Percentiles rank a stretch among this genome's conserved stretches.
Evolutionary conservation across 2,329 filamentous ascomycete species (phyloP).

Genomic region (Colletotrichum lentis): DNA sequence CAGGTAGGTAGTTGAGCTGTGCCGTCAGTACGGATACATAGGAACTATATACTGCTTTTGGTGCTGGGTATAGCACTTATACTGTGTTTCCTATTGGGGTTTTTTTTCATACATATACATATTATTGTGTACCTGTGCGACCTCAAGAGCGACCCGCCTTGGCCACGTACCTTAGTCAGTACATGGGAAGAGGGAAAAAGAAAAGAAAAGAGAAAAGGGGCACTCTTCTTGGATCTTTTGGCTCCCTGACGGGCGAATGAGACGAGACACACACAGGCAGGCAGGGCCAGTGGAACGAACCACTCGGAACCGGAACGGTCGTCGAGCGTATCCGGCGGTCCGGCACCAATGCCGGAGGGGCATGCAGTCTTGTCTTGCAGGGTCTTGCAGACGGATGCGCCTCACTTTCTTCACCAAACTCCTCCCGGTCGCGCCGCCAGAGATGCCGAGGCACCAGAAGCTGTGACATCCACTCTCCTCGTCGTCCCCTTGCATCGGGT

Average conservation of each 20-base stretch:
- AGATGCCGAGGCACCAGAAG: constrained; percentile 24
- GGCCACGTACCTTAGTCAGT: no score
- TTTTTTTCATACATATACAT: no score
- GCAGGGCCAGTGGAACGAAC: background rate
- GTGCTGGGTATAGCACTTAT: no score
- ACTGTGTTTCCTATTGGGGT: no score
- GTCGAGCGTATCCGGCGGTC: background rate
- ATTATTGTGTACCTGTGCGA: no score
- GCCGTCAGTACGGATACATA: no score
- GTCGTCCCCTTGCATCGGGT: background rate
- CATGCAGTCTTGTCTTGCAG: no score
- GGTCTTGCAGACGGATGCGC: background rate
- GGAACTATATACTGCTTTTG: no score
- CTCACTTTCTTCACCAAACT: background rate
- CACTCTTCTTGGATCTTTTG: background rate
- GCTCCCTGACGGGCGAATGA: background rate
- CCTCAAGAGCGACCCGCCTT: no score
- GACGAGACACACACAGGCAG: background rate
- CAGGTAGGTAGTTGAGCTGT: no score
- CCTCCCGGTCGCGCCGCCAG: background rate
- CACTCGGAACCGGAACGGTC: background rate
- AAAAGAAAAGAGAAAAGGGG: no score
- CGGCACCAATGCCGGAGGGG: background rate
- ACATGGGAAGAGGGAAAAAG: no score
- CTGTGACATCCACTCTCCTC: background rate